Conservation (phyloP, 2,329 filamentous ascomycete genomes). For the Taxawa tesnikishii region DNA sequence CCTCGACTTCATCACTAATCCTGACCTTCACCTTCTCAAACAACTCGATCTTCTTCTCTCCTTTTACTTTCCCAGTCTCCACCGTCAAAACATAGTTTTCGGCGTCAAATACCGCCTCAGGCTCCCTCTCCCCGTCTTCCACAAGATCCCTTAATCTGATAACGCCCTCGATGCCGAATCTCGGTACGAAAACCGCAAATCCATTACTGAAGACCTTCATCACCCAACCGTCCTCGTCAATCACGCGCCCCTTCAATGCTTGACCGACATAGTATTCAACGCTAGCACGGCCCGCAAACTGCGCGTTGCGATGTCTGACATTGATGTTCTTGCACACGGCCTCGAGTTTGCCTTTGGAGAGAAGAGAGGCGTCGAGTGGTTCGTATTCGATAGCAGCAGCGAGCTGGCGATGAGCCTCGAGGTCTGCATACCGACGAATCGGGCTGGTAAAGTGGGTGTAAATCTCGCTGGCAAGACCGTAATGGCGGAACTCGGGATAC, state of each 20-base stretch:
- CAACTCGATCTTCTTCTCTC: constrained; percentile 54
- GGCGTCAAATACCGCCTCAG: constrained; percentile 70
- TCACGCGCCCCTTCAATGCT: constrained; percentile 64
- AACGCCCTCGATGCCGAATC: constrained; percentile 89
- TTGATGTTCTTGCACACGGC: constrained; percentile 98
- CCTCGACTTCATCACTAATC: constrained; percentile 87
- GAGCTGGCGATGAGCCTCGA: constrained; percentile 86
- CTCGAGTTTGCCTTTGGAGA: constrained; percentile 74
- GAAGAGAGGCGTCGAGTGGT: constrained; percentile 66
- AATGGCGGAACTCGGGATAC: constrained; percentile 91
- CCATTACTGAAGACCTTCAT: constrained; percentile 98
- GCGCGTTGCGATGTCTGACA: constrained; percentile 88
- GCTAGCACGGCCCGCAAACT: constrained; percentile 84
- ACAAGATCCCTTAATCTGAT: constrained; percentile 78
- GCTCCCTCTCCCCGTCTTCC: constrained; percentile 43
- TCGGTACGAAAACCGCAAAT: constrained; percentile 88
- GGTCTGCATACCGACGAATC: constrained; percentile 93
- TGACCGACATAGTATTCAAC: constrained; percentile 98
- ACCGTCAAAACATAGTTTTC: constrained; percentile 69
- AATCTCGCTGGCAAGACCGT: constrained; percentile 89
- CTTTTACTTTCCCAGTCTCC: constrained; percentile 34
- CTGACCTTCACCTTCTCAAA: constrained; percentile 87
- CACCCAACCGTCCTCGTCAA: constrained; percentile 84
- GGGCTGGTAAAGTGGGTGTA: constrained; percentile 98
- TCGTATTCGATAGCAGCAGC: constrained; percentile 93